Base-by-base conservation (phyloP, 1,139 yeast genomes). In the Blastobotrys malaysiensis region DNA sequence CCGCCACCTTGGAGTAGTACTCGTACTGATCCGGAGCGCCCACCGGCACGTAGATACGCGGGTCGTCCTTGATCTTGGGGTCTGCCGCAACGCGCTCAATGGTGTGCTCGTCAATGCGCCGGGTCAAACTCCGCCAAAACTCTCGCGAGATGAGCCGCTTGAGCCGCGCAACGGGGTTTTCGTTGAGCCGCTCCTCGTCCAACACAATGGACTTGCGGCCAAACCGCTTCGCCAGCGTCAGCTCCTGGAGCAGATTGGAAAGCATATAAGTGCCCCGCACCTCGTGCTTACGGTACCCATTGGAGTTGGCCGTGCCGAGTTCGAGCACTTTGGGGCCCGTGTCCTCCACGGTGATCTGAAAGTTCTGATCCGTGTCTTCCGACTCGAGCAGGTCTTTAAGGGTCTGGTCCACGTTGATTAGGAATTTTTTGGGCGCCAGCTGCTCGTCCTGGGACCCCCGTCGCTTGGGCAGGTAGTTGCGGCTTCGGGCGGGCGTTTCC, bases 231-330 rank as follows among this genome's bases (percentile, higher is more conserved):
- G 97, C 97, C 60, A 90, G 82, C 1, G 97, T 89, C 61, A 91
- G 76, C 70, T 91, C 97, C 72, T 91, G 97, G 55, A 91, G 76
- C 52, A 91, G 72, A 69, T 91, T 91, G 1, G 96, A 86, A 52
- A 91, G 75, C 93, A 88, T 88, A 67, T 91, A 91, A 0, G 97
- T 90, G 13, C 98, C 98, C 59, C 96, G 75, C 52, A 91, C 78
- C 54, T 85, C 88, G 48, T 81, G 78, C 63, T 82, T 84, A 48
- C 81, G 83, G 69, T 73, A 87, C 1, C 97, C 97, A 61, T 84
- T 81, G 1, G 96, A 88, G 67, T 87, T 87, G 49, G 84, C 88
- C 0, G 97, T 88, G 5, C 96, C 96, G 45, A 90, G 75, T 60
- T 83, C 78, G 59, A 89, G 74, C 14, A 87, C 95, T 66, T 90